phyloP scores from a whole-genome alignment of 257 asterid genomes.

The Petunia axillaris region DNA sequence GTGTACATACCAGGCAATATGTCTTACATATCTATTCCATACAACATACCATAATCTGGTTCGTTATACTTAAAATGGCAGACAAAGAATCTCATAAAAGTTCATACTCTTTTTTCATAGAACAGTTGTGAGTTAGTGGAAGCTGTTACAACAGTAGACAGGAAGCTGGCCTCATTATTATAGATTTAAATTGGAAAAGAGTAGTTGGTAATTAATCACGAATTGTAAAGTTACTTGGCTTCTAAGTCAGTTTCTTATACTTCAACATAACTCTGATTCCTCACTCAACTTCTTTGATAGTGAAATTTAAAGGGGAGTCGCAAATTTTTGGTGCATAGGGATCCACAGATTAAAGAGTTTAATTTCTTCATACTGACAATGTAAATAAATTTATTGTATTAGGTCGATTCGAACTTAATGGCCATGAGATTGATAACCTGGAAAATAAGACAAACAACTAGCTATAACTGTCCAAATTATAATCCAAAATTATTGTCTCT shows the following conservation, averaged over 20 bases:
- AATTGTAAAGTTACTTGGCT: not conserved
- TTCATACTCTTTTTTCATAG: slow-evolving; percentile 1
- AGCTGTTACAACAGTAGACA: not conserved
- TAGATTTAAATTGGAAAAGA: not conserved
- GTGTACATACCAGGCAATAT: slow-evolving; percentile 26
- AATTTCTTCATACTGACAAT: not conserved
- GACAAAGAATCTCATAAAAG: not conserved
- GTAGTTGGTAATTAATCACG: not conserved
- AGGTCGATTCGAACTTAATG: too few species aligned
- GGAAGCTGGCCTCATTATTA: not conserved
- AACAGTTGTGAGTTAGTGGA: slow-evolving; percentile 13
- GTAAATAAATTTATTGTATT: not conserved
- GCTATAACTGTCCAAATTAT: too few species aligned
- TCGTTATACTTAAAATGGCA: not conserved
- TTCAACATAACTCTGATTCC: not conserved
- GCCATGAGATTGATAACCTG: not conserved
- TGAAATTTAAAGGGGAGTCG: not conserved
- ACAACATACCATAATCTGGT: slow-evolving; percentile 11
- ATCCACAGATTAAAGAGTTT: not conserved
- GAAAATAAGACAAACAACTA: not conserved
- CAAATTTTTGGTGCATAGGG: not conserved
- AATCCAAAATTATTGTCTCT: not conserved
- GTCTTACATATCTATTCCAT: slow-evolving; percentile 17
- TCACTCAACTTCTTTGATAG: not conserved
- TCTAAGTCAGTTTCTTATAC: not conserved